Evolutionary conservation across 805 yeast species (phyloP).

Genomic region (Komagataella populi): DNA sequence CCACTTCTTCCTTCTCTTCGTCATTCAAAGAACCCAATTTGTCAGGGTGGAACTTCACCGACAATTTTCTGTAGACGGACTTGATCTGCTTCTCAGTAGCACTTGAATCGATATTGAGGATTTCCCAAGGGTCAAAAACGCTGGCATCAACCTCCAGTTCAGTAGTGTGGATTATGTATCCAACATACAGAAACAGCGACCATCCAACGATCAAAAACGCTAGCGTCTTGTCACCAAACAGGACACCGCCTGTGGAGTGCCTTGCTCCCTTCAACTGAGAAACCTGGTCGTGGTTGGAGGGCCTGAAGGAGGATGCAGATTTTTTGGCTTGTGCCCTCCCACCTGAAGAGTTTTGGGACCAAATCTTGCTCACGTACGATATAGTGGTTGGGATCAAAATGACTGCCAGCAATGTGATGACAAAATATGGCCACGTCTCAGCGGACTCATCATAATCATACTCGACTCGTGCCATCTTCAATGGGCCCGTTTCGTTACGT

Average conservation of each 20-base stretch:
- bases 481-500: neutral
- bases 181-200: slow-evolving; percentile 33
- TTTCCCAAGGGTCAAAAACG: slow-evolving; percentile 80
- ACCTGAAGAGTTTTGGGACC: neutral
- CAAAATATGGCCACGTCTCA: slow-evolving; percentile 89
- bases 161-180: slow-evolving; percentile 26
- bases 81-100: slow-evolving; percentile 69
- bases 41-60: slow-evolving; percentile 89
- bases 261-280: slow-evolving; percentile 16
- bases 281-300: slow-evolving; percentile 19
- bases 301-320: slow-evolving; percentile 17
- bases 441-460: slow-evolving; percentile 80
- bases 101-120: slow-evolving; percentile 57
- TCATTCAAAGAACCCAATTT: slow-evolving; percentile 56
- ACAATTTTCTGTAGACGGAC: slow-evolving; percentile 72
- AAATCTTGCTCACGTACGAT: slow-evolving; percentile 7
- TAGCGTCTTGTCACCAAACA: slow-evolving; percentile 19
- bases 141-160: slow-evolving; percentile 23
- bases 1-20: slow-evolving; percentile 43
- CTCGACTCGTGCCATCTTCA: neutral
- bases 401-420: slow-evolving; percentile 56
- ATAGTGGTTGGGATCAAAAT: slow-evolving; percentile 45
- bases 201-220: slow-evolving; percentile 39
- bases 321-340: slow-evolving; percentile 9
- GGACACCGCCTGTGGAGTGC: slow-evolving; percentile 7